These are phyloP conservation scores for Calonectria ilicicola DNA, from an alignment of 2,329 filamentous ascomycete species.

Conservation along the genomic window DNA sequence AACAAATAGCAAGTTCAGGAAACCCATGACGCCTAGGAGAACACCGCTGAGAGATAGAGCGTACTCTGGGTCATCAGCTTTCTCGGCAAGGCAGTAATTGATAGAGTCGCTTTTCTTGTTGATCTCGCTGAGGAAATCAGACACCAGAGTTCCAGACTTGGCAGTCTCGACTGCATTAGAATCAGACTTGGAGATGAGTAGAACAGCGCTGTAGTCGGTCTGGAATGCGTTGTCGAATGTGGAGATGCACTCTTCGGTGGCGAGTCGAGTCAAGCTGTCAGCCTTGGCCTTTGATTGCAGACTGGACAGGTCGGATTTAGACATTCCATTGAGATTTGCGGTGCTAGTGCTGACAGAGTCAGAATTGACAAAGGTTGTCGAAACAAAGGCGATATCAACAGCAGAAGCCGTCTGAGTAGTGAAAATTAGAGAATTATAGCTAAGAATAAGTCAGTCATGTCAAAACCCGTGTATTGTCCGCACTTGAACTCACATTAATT, in stretches of 20 bases:
- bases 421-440: conserved; percentile 65
- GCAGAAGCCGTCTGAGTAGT: conserved; percentile 49
- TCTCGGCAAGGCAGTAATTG: conserved; percentile 30
- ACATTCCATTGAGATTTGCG: conserved; percentile 20
- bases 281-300: conserved; percentile 25
- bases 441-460: conserved; percentile 33
- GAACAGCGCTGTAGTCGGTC: conserved; percentile 24
- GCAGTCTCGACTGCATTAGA: conserved; percentile 45
- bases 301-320: conserved; percentile 19
- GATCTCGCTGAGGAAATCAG: conserved; percentile 18
- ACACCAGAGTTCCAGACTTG: conserved; percentile 39
- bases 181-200: conserved; percentile 23
- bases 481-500: conserved; percentile 60
- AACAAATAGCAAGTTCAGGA: conserved; percentile 56
- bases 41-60: conserved; percentile 56
- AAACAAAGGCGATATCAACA: conserved; percentile 28
- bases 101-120: conserved; percentile 19
- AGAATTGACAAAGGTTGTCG: conserved; percentile 26
- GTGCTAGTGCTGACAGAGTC: conserved; percentile 11
- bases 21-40: conserved; percentile 51
- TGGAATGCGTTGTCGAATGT: conserved; percentile 28
- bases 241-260: conserved; percentile 20
- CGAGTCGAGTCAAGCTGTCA: conserved; percentile 21
- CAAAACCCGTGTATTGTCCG: neutral
- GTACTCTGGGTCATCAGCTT: conserved; percentile 18